These are phyloP conservation scores for Candida mesenterica DNA, from an alignment of 1,139 yeast species.

Conservation along the genomic window DNA sequence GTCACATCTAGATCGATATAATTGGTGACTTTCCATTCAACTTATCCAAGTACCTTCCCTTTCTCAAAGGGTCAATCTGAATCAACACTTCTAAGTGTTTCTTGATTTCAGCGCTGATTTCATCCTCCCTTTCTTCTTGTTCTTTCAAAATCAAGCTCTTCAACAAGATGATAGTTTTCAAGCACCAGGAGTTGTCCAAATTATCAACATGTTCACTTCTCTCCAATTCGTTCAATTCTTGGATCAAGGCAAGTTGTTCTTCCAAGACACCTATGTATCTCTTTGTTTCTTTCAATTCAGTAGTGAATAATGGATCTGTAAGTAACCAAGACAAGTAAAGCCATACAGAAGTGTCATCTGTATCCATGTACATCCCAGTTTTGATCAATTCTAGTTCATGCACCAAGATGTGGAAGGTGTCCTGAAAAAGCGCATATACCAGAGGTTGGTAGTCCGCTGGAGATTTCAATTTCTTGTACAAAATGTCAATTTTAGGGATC, in stretches of 20 bases:
- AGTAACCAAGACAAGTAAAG: conserved; percentile 82
- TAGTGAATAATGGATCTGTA: conserved; percentile 49
- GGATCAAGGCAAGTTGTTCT: conserved; percentile 37
- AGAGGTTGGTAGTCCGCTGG: conserved; percentile 15
- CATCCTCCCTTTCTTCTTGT: conserved; percentile 17
- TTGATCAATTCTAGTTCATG: conserved; percentile 68
- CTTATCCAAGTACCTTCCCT: conserved; percentile 55
- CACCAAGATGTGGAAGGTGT: conserved; percentile 37
- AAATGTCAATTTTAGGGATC: conserved; percentile 50
- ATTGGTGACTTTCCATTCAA: conserved; percentile 17
- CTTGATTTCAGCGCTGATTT: conserved; percentile 18
- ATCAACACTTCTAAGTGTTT: conserved; percentile 42
- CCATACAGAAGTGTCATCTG: conserved; percentile 94
- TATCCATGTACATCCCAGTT: conserved; percentile 89
- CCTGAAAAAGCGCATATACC: conserved; percentile 17
- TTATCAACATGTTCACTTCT: conserved; percentile 52
- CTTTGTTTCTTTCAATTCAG: conserved; percentile 22
- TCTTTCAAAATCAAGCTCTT: conserved; percentile 31
- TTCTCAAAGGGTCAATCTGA: conserved; percentile 68
- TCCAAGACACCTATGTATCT: conserved; percentile 30
- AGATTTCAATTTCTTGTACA: conserved; percentile 5
- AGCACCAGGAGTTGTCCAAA: conserved; percentile 66
- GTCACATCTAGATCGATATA: conserved; percentile 3
- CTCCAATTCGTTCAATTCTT: conserved; percentile 60
- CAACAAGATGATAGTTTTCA: conserved; percentile 52